A percentile compares a stretch with the other conserved stretches of the same genome.
Evolutionary conservation across 148 eudicot genomes (phyloP).

Genomic region (Diospyros kaki): DNA sequence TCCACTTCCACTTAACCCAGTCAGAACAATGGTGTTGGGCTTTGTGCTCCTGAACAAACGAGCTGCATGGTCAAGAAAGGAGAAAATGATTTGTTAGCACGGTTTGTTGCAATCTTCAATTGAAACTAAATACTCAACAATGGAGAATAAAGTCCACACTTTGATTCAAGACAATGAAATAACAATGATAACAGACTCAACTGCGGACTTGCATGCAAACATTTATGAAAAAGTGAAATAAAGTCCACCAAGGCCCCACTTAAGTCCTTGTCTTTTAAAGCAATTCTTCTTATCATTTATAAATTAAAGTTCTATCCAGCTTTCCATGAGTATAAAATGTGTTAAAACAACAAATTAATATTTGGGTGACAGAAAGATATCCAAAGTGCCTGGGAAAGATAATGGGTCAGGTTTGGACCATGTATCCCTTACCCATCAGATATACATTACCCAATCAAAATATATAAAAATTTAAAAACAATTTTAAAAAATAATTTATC

Average conservation of each 20-base stretch:
- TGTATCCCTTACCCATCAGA: no score
- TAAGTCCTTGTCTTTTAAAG: not conserved
- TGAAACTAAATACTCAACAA: not conserved
- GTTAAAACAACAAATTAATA: not conserved
- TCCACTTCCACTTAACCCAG: constrained; percentile 90
- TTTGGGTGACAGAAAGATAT: not conserved
- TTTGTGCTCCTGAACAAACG: constrained; percentile 62
- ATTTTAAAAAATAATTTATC: no score
- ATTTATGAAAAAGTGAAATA: no score
- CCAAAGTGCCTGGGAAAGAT: not conserved
- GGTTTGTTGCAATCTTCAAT: not conserved
- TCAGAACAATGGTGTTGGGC: constrained; percentile 70
- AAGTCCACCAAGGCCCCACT: not conserved
- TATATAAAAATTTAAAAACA: no score
- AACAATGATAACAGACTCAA: no score
- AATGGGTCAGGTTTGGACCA: no score
- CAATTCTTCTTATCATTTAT: not conserved
- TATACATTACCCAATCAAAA: no score
- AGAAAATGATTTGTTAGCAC: not conserved
- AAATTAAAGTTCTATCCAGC: not conserved
- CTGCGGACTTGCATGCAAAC: no score
- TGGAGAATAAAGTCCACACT: not conserved
- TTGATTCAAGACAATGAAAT: not conserved
- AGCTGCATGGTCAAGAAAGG: constrained; percentile 38
- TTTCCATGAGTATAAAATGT: not conserved